Evolutionary conservation across 78 protist species (phyloP), one percentile per base, ranked within the genome.

Genomic region (Guillardia theta): DNA sequence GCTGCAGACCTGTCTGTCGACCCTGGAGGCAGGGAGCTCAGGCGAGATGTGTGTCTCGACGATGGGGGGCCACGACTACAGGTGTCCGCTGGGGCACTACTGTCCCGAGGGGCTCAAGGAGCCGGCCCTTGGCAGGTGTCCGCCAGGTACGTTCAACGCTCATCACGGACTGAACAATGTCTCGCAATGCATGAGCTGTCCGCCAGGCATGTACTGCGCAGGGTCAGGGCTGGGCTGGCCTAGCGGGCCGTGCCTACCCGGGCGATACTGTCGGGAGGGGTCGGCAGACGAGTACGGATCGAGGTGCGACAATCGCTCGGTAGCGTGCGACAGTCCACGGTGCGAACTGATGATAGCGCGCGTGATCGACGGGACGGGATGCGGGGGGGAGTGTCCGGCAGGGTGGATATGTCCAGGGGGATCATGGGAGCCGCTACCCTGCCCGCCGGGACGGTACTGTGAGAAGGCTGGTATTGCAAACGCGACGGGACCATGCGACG

Each of bases 11-110:
- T 78, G 90, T 78, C n/a, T 8, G 45, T 48, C 19, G 90, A 78
- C 45, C 50, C 50, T 10, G 45, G 18, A 18, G 90, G 48, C 3
- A 50, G 90, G 21, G 90, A n/a, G 12, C 21, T n/a, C 43, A 36
- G 33, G 53, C n/a, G 53, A 21, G 45, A 10, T n/a, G 45, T 3
- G 12, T 2, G 90, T 45, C 53, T 43, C 50, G 48, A 18, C n/a
- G n/a, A n/a, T n/a, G n/a, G n/a, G n/a, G 27, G 70, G 70, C 2
- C 21, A 27, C 39, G 45, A 37, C 18, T 78, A 44, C 12, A 30
- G 6, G 0, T 97, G 98, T 64, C 96, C 95, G 19, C 50, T 58
- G 6, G 98, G 98, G 39, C 94, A 93, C 41, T 97, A 54, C 80
- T 80, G 46, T 15, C 27, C 47, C 0, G 64, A 21, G 44, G 83